phyloP scores from a whole-genome alignment of 371 early-diverging fungal genomes.

The Rhizomucor miehei region DNA sequence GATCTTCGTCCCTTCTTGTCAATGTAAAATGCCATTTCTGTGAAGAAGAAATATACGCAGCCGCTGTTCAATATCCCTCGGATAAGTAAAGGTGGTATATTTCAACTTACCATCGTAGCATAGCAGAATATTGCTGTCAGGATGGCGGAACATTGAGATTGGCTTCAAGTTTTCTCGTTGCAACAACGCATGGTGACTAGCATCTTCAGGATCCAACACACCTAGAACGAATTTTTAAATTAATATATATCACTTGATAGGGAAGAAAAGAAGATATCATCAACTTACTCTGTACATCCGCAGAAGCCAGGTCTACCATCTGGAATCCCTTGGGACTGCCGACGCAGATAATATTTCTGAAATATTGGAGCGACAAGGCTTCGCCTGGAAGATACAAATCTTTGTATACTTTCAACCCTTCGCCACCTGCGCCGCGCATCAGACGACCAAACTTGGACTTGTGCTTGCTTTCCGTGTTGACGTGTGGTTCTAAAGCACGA shows the following conservation, averaged over 20 bases:
- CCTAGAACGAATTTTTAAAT: constrained; percentile 13
- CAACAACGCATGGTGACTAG: constrained; percentile 25
- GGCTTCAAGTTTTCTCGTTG: constrained; percentile 54
- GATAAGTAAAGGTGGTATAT: too few relatives aligned
- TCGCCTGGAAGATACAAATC: constrained; percentile 87
- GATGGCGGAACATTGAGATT: constrained; percentile 81
- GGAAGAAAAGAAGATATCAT: neutral
- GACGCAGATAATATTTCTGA: constrained; percentile 85
- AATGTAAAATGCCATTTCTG: constrained; percentile 89
- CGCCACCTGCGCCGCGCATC: constrained; percentile 40
- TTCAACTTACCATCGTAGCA: constrained; percentile 74
- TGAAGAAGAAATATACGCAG: neutral
- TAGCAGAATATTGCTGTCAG: constrained; percentile 75
- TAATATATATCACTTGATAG: neutral
- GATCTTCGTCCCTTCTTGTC: constrained; percentile 83
- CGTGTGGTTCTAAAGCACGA: constrained; percentile 75
- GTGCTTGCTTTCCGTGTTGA: constrained; percentile 37
- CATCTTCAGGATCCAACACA: constrained; percentile 47
- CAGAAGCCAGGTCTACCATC: constrained; percentile 80
- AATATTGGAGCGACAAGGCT: constrained; percentile 80
- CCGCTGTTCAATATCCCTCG: neutral
- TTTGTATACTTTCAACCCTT: constrained; percentile 66
- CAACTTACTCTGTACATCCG: constrained; percentile 60
- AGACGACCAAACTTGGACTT: constrained; percentile 47
- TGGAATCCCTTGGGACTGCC: constrained; percentile 95